Evolutionary conservation across 2,329 filamentous ascomycete genomes (phyloP).

Genomic region (Diaporthe eres): DNA sequence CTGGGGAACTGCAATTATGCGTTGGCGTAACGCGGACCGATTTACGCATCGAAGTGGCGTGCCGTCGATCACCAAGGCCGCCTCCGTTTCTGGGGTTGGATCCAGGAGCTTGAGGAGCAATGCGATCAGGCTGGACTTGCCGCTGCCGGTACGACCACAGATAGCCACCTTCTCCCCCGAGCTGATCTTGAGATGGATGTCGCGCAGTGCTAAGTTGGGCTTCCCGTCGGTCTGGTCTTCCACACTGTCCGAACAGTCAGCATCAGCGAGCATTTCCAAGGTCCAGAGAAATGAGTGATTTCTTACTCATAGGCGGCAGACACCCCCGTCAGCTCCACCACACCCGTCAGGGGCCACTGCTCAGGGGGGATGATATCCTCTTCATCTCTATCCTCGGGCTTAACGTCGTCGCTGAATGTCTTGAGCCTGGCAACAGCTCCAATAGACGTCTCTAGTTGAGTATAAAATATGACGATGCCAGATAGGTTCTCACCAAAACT

Average conservation of each 20-base stretch:
- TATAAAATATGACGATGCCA: slow-evolving; percentile 51
- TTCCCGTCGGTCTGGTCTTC: not conserved
- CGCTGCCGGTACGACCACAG: slow-evolving; percentile 61
- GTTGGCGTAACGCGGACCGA: slow-evolving; percentile 58
- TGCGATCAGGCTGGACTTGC: slow-evolving; percentile 60
- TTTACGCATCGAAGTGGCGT: slow-evolving; percentile 54
- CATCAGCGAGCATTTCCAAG: not conserved
- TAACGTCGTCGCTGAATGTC: slow-evolving; percentile 47
- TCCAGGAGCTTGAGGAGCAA: slow-evolving; percentile 59
- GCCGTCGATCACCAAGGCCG: slow-evolving; percentile 59
- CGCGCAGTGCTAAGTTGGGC: slow-evolving; percentile 45
- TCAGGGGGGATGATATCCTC: slow-evolving; percentile 47
- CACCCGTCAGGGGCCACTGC: slow-evolving; percentile 46
- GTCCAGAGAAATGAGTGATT: not conserved
- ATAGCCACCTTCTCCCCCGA: slow-evolving; percentile 56
- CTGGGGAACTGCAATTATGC: slow-evolving; percentile 67
- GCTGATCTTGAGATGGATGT: slow-evolving; percentile 49
- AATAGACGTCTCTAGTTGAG: slow-evolving; percentile 52
- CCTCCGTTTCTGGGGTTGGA: slow-evolving; percentile 47
- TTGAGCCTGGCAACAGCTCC: slow-evolving; percentile 55
- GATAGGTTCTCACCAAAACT: slow-evolving; percentile 51
- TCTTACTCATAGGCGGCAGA: slow-evolving; percentile 48
- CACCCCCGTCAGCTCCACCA: slow-evolving; percentile 45
- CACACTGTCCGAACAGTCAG: not conserved
- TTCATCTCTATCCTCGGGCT: slow-evolving; percentile 48